phyloP scores from a whole-genome alignment of 371 early-diverging fungal species.

The Mucor velutinosus region DNA sequence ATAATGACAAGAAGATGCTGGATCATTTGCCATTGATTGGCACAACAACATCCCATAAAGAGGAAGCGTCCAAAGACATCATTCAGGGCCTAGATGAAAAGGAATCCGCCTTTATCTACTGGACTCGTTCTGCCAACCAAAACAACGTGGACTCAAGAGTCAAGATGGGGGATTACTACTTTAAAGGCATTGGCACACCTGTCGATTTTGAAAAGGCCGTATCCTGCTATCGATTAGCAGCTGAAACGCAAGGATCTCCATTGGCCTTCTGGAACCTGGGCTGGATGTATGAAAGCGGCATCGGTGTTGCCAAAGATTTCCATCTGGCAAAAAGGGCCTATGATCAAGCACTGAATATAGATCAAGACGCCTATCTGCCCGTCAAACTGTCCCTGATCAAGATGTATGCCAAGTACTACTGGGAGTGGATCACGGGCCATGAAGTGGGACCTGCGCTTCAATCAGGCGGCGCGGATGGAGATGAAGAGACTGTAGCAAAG shows the following conservation, averaged over 20 bases:
- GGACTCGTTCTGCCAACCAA: constrained; percentile 96
- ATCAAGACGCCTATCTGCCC: constrained; percentile 82
- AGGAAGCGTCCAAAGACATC: background rate
- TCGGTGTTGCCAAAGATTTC: constrained; percentile 86
- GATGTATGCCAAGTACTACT: constrained; percentile 69
- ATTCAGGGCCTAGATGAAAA: constrained; percentile 21
- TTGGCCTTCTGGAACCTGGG: constrained; percentile 97
- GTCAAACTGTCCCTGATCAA: constrained; percentile 78
- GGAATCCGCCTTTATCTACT: constrained; percentile 77
- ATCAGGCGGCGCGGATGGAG: background rate
- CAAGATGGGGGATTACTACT: constrained; percentile 94
- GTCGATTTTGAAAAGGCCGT: constrained; percentile 78
- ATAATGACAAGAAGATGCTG: constrained; percentile 40
- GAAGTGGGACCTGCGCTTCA: constrained; percentile 45
- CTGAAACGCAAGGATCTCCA: constrained; percentile 76
- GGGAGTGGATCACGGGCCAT: constrained; percentile 64
- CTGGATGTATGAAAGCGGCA: constrained; percentile 96
- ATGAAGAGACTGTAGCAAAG: constrained; percentile 6
- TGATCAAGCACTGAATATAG: constrained; percentile 74
- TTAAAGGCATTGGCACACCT: constrained; percentile 80
- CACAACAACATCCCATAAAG: background rate
- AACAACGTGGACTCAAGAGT: constrained; percentile 87
- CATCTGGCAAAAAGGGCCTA: constrained; percentile 93
- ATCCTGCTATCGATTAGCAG: constrained; percentile 86
- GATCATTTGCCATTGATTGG: constrained; percentile 16